Conservation (phyloP, 257 asterid species). For the Capsicum chinense region DNA sequence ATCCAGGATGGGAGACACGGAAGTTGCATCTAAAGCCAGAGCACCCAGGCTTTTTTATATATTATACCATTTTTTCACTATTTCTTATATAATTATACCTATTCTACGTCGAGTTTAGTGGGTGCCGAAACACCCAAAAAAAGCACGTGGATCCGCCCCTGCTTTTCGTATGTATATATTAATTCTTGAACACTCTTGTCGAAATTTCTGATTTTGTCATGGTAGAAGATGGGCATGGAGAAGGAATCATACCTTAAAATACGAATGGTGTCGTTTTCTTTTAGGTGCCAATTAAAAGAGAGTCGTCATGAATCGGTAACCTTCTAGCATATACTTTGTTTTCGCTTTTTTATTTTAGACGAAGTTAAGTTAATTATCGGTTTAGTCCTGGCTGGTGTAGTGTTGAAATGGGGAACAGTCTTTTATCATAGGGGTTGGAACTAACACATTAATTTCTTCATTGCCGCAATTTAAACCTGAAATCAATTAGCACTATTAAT, state of each 20-base stretch:
- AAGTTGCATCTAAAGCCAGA: too few species aligned
- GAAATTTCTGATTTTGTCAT: too few species aligned
- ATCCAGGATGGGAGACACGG: too few species aligned
- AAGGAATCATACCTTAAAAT: slow-evolving; percentile 4
- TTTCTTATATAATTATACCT: too few species aligned
- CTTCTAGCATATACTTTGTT: neutral
- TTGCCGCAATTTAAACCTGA: neutral
- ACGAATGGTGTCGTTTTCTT: neutral
- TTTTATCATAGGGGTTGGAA: neutral
- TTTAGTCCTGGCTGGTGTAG: neutral
- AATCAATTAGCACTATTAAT: neutral
- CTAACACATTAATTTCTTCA: slow-evolving; percentile 4
- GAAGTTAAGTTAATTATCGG: neutral
- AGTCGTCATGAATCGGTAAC: neutral
- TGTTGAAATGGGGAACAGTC: neutral
- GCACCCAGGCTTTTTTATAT: too few species aligned
- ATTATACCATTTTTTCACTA: too few species aligned
- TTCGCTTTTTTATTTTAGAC: neutral
- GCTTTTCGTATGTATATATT: too few species aligned
- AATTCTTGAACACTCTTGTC: too few species aligned
- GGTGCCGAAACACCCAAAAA: too few species aligned
- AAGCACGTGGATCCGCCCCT: too few species aligned
- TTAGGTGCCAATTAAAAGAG: neutral
- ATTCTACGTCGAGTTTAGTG: too few species aligned
- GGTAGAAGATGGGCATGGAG: neutral